Evolutionary conservation across 768 basidiomycete genomes (phyloP).

Genomic region (Xerocomellus dryophilus): DNA sequence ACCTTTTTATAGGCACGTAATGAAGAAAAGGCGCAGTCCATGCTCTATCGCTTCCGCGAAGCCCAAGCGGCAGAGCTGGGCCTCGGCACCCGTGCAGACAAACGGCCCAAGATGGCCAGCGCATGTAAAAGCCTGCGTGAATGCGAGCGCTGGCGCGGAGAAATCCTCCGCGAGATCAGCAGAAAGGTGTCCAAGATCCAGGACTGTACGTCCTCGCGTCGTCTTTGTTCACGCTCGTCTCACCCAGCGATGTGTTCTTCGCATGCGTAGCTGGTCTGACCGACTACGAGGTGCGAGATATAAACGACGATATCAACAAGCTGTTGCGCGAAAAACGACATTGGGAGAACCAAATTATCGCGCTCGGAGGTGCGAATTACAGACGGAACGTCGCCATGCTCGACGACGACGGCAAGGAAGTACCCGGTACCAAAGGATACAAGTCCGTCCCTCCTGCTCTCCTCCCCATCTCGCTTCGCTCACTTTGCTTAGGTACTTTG

Average conservation of each 20-base stretch:
- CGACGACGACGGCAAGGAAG: slow-evolving; percentile 93
- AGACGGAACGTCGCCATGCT: slow-evolving; percentile 90
- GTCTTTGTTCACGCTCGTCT: background rate
- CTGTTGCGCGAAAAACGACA: slow-evolving; percentile 92
- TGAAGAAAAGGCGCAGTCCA: slow-evolving; percentile 96
- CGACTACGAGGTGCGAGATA: slow-evolving; percentile 92
- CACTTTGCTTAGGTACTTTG: slow-evolving; percentile 72
- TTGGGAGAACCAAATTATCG: slow-evolving; percentile 98
- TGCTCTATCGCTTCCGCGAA: slow-evolving; percentile 94
- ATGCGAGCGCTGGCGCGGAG: slow-evolving; percentile 94
- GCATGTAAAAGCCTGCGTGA: slow-evolving; percentile 89
- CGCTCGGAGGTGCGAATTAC: slow-evolving; percentile 94
- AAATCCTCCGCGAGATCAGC: slow-evolving; percentile 91
- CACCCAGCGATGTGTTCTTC: background rate
- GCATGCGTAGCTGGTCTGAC: slow-evolving; percentile 72
- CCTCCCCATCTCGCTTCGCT: background rate
- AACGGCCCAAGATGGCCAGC: slow-evolving; percentile 89
- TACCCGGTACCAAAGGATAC: slow-evolving; percentile 96
- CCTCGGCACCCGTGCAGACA: slow-evolving; percentile 77
- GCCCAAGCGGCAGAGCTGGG: slow-evolving; percentile 95
- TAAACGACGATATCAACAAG: slow-evolving; percentile 98
- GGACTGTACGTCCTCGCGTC: slow-evolving; percentile 58
- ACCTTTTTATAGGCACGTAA: slow-evolving; percentile 71
- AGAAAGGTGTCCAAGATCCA: slow-evolving; percentile 98
- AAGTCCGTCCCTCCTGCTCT: slow-evolving; percentile 56